Conservation (phyloP, 1,284 basidiomycete species). For the Pseudozyma thailandica region DNA sequence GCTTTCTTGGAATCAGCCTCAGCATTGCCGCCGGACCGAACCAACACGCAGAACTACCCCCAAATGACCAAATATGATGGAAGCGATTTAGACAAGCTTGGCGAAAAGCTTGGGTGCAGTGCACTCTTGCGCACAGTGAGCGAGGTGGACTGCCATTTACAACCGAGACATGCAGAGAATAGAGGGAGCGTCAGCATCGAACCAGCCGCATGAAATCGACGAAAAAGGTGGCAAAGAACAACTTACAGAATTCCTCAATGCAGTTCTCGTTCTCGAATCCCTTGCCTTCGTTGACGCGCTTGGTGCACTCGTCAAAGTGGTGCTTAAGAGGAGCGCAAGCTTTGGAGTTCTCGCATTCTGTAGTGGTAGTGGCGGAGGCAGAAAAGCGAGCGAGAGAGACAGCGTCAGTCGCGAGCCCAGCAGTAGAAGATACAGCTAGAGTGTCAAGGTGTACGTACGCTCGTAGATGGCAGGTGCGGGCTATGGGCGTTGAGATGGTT, state of each 20-base stretch:
- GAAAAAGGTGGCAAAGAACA: neutral
- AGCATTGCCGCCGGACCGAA: neutral
- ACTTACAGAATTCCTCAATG: constrained; percentile 68
- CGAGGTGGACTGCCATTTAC: constrained; percentile 55
- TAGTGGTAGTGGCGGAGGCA: neutral
- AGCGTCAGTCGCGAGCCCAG: constrained; percentile 3
- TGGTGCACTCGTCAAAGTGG: constrained; percentile 67
- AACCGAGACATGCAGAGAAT: neutral
- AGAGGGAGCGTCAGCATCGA: neutral
- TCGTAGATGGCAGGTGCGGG: constrained; percentile 59
- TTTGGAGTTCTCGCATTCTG: constrained; percentile 66
- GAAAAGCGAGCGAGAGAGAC: neutral
- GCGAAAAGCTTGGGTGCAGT: constrained; percentile 63
- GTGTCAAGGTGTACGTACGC: constrained; percentile 26
- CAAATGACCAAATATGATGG: neutral
- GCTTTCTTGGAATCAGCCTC: too few relatives aligned
- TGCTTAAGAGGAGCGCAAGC: constrained; percentile 62
- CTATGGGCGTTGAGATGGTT: constrained; percentile 7
- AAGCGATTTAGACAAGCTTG: constrained; percentile 53
- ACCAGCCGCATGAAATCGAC: neutral
- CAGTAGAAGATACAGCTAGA: neutral
- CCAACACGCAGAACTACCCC: neutral
- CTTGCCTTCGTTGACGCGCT: constrained; percentile 64
- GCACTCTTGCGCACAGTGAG: constrained; percentile 65
- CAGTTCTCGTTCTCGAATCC: constrained; percentile 66